phyloP scores from a whole-genome alignment of 2,329 filamentous ascomycete genomes.

The Aspergillus thermomutatus region DNA sequence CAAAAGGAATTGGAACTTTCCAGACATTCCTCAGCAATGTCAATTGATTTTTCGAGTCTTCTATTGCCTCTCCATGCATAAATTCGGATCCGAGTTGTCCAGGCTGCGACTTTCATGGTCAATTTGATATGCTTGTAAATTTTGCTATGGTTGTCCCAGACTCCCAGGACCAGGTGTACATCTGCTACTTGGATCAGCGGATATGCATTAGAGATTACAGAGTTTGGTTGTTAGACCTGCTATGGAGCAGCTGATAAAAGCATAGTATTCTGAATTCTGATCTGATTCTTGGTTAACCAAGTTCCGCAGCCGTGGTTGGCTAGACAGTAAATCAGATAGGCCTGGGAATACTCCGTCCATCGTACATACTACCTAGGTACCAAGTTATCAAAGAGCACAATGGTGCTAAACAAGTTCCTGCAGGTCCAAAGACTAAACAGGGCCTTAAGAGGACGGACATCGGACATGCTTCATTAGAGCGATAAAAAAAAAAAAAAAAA shows the following conservation, averaged over 20 bases:
- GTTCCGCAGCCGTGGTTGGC: slow-evolving; percentile 1
- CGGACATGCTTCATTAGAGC: background rate
- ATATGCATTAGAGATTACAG: background rate
- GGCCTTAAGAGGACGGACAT: background rate
- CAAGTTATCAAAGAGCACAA: background rate
- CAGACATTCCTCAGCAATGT: slow-evolving; percentile 23
- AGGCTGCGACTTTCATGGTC: background rate
- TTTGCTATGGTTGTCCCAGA: background rate
- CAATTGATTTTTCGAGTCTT: background rate
- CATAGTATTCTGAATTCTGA: background rate
- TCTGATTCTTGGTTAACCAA: background rate
- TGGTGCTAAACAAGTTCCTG: background rate
- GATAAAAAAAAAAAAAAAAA: background rate
- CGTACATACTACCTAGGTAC: background rate
- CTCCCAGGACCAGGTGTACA: background rate
- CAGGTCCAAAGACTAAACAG: background rate
- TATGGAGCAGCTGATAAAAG: background rate
- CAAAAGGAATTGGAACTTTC: slow-evolving; percentile 25
- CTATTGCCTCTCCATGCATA: background rate
- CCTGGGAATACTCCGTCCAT: background rate
- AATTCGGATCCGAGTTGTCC: background rate
- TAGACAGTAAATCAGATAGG: slow-evolving; percentile 1
- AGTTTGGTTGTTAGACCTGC: background rate
- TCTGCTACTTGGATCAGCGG: no score
- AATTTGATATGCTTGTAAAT: background rate